A percentile compares a stretch with the other conserved stretches of the same genome.
Evolutionary conservation across 2,329 filamentous ascomycete species (phyloP).

Genomic region (Colletotrichum tamarilloi): DNA sequence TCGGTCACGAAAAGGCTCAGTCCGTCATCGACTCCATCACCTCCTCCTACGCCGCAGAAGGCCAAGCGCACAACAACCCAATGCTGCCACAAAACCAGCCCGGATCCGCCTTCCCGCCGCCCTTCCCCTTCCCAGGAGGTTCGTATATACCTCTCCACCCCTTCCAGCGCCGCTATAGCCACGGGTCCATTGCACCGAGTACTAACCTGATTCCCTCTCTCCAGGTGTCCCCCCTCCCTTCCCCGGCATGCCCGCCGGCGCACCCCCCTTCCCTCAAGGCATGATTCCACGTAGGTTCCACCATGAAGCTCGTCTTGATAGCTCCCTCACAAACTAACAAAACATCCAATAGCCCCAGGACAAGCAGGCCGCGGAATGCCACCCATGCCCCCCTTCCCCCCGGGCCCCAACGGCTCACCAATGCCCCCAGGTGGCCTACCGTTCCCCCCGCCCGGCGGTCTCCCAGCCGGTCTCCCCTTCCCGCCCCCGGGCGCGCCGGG

Average conservation of each 20-base stretch:
- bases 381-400: slow-evolving; percentile 56
- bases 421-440: slow-evolving; percentile 55
- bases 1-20: slow-evolving; percentile 98
- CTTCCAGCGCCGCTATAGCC: too few species aligned
- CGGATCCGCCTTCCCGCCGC: slow-evolving; percentile 60
- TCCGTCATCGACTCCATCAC: slow-evolving; percentile 99
- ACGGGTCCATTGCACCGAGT: background rate
- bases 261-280: slow-evolving; percentile 54
- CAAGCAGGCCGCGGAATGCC: slow-evolving; percentile 63
- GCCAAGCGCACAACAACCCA: slow-evolving; percentile 86
- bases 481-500: slow-evolving; percentile 40
- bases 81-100: slow-evolving; percentile 80
- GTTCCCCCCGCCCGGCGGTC: slow-evolving; percentile 53
- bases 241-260: slow-evolving; percentile 58
- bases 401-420: slow-evolving; percentile 50
- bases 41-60: slow-evolving; percentile 92
- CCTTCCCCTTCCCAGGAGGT: slow-evolving; percentile 73
- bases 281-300: slow-evolving; percentile 62
- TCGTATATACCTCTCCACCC: slow-evolving; percentile 35
- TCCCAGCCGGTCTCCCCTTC: slow-evolving; percentile 39
- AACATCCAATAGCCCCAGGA: slow-evolving; percentile 52
- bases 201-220: slow-evolving; percentile 40
- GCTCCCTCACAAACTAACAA: too few species aligned
- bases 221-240: slow-evolving; percentile 69
- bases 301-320: background rate